Evolutionary conservation across 1,284 basidiomycete species (phyloP).

Genomic region (Polyporus tsugae): DNA sequence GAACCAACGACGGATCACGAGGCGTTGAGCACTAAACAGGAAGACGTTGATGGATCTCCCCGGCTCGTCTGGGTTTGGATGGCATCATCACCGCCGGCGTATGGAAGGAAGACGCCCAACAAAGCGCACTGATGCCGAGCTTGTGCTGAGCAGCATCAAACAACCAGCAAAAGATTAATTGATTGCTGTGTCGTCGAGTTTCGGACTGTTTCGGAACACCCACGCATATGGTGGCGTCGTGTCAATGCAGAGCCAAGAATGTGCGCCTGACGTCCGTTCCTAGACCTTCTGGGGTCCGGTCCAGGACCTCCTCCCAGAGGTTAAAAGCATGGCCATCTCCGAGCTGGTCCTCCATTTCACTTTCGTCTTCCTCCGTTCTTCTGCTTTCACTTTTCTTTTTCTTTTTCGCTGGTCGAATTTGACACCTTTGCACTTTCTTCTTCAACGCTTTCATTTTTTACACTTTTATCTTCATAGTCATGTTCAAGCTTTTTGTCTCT

Average conservation of each 20-base stretch:
- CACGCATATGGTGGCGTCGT: not conserved
- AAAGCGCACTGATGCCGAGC: too few species aligned
- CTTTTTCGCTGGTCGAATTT: conserved; percentile 30
- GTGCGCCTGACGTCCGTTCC: not conserved
- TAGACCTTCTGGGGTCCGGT: not conserved
- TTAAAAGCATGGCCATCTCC: not conserved
- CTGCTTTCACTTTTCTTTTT: not conserved
- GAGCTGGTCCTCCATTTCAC: not conserved
- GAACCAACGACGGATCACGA: not conserved
- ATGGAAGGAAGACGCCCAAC: not conserved
- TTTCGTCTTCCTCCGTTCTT: not conserved
- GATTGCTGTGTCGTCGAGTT: conserved; percentile 1
- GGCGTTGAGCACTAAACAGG: conserved; percentile 10
- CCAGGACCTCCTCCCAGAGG: not conserved
- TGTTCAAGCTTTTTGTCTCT: conserved; percentile 41
- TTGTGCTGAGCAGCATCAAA: conserved; percentile 13
- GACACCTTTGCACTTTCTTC: not conserved
- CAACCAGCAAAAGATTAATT: conserved; percentile 10
- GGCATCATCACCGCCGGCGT: not conserved
- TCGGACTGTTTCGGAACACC: not conserved
- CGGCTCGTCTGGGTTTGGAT: not conserved
- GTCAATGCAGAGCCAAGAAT: not conserved
- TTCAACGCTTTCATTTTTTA: conserved; percentile 1
- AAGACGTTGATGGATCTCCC: conserved; percentile 5
- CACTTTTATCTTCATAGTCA: conserved; percentile 33